Evolutionary conservation across 169 alveolate species (phyloP).

Genomic region (Perkinsus olseni): DNA sequence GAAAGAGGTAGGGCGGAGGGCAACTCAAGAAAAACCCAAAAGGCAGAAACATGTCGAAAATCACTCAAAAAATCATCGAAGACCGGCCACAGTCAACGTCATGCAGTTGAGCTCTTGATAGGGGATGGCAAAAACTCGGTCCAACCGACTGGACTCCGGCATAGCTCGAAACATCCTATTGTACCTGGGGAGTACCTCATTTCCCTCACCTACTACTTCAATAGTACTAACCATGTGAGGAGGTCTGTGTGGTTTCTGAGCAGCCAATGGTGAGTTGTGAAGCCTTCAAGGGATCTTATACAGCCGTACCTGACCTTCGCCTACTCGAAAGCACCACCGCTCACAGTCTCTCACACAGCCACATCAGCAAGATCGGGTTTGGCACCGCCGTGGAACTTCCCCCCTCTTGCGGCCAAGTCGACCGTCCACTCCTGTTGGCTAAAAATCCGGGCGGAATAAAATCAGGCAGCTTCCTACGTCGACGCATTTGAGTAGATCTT

Average conservation of each 20-base stretch:
- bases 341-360: background rate
- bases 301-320: background rate
- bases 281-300: background rate
- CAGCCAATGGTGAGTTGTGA: background rate
- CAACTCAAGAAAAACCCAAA: background rate
- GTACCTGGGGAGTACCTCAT: background rate
- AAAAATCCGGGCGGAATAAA: too few species aligned
- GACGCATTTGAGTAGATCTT: background rate
- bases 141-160: background rate
- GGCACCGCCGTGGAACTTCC: background rate
- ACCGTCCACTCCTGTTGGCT: background rate
- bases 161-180: background rate
- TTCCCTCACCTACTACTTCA: too few species aligned
- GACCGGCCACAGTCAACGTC: background rate
- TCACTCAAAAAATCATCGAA: background rate
- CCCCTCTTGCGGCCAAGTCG: background rate
- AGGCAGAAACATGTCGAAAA: background rate
- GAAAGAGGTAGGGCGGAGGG: background rate
- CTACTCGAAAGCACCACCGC: too few species aligned
- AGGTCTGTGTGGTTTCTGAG: background rate
- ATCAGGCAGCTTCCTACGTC: background rate
- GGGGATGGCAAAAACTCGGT: background rate
- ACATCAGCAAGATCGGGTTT: background rate
- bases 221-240: background rate
- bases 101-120: background rate